Evolutionary conservation across 176 grass and related monocot species (phyloP), one percentile per base, ranked within the genome.

Genomic region (bread wheat (Triticum aestivum)): DNA sequence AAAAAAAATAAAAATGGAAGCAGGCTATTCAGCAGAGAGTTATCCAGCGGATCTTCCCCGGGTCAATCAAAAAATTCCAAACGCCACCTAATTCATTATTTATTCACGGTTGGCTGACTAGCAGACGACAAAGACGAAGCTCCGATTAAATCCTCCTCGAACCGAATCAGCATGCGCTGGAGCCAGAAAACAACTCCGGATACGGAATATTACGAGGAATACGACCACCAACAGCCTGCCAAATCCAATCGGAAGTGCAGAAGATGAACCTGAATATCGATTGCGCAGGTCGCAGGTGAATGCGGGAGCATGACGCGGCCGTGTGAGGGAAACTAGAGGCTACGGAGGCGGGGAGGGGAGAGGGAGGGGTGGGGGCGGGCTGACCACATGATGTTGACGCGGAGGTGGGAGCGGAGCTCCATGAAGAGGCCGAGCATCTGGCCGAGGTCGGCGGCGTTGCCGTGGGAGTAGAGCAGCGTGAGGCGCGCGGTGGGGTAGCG

Each of bases 371-470:
- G 1, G 5, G 37, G 1, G 34, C 34, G 11, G 71, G 26, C 39
- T 27, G 65, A 98, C 97, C 97, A 92, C 97, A 98, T 98, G 85
- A 98, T 94, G 81, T 98, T 98, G 92, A 98, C 86, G 79, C 94
- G 94, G 83, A 98, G 97, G 87, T 98, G 97, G n/a, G 90, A 61
- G 20, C 97, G 94, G 75, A 98, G 97, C 90, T 96, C 94, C 64
- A 91, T 82, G 86, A 98, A 92, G 87, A 98, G 92, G n/a, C 93
- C 92, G 82, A 98, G 69, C 96, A 98, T 98, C 90, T 98, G 93
- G 8, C 96, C 96, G 70, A 98, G 92, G 89, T 96, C 93, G 68
- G 96, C 96, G 39, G 96, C 96, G 88, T 98, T 98, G 47, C 96
- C 96, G 76, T 98, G 96, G 79, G 92, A 96, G 84, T 96, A 98